Base-by-base conservation (phyloP, 1,284 basidiomycete species). In the Cryptococcus sp. region DNA sequence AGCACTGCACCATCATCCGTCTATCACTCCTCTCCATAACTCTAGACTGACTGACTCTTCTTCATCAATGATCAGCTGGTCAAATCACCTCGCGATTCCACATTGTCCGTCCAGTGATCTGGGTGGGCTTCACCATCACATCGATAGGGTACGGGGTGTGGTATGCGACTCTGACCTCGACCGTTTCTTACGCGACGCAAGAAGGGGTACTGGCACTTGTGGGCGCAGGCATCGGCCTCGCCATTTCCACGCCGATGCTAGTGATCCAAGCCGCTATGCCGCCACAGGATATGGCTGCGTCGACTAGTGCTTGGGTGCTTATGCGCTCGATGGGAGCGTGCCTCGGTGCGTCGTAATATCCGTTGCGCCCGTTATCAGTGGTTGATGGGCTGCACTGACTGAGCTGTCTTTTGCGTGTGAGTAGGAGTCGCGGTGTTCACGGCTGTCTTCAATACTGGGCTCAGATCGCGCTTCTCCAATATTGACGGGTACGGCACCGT, bases 231-330 rank as follows among this genome's bases (percentile, higher is more conserved):
- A 60, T 73, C 23, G 75, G 71, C 0, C 41, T 67, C 16, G 59
- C 64, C 5, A 59, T 76, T 16, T 48, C 58, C 3, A 56, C 61
- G 7, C 68, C 71, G 3, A 58, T 75, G 56, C 43, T 75, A 5
- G 54, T 70, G 20, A 55, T 75, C 6, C 73, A 77, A 66, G 71
- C 75, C 3, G 64, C 70, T 15, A 76, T 77, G 73, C 77, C 77
- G 4, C 48, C 70, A 11, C 71, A 68, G 47, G 77, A 78, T 25
- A 76, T 77, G 73, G 75, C 73, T 5, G 69, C 72, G 13, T 55
- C 66, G 6, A 78, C 77, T 3, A 65, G 65, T n/a, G 71, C 71
- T 8, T 76, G 67, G 65, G 58, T 58, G 2, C 49, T 76, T 16
- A 62, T 62, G 17, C 54, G 74, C 19, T 62, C 49, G 22, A 52